Evolutionary conservation across 768 basidiomycete species (phyloP), one percentile per base, ranked within the genome.

Genomic region (Royoungia palumana): DNA sequence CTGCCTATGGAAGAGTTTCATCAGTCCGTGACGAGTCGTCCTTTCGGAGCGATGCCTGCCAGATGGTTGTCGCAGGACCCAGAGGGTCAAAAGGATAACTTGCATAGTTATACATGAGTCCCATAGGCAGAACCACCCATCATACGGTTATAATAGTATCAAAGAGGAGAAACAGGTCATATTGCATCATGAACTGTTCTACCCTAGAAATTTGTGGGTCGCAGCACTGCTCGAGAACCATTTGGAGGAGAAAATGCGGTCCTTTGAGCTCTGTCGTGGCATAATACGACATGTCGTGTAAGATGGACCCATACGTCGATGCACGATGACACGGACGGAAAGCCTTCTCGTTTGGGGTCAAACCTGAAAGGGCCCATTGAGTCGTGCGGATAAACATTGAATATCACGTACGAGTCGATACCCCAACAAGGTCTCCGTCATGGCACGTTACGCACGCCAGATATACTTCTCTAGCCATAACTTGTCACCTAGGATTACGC

Each of bases 361-460:
- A 7, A 94, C 89, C 87, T 94, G 39, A 30, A 1, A 4, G 14
- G 11, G 17, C 36, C 21, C 35, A 10, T 55, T 22, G 27, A 30
- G 2, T 2, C n/a, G 27, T 21, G 12, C 21, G 3, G 21, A 9
- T 0, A 12, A 16, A 8, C 3, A 8, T 9, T 1, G 30, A 12
- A 40, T 12, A 10, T 39, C 22, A 53, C 61, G n/a, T 44, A 91
- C 93, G 46, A 99, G 73, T 57, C 91, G 78, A 64, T 91, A 92
- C 0, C 91, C 92, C 94, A 94, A 98, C 67, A 89, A 76, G 54
- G 83, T 85, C 57, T 85, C 78, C 95, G 98, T 97, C 53, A 86
- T 82, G 84, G 95, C 95, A 6, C 96, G 81, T 68, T 97, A 98
- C 1, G 94, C 89, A 59, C 97, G 95, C 92, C 94, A 98, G 17